phyloP scores from a whole-genome alignment of 805 yeast species.

The Metschnikowia aberdeeniae region DNA sequence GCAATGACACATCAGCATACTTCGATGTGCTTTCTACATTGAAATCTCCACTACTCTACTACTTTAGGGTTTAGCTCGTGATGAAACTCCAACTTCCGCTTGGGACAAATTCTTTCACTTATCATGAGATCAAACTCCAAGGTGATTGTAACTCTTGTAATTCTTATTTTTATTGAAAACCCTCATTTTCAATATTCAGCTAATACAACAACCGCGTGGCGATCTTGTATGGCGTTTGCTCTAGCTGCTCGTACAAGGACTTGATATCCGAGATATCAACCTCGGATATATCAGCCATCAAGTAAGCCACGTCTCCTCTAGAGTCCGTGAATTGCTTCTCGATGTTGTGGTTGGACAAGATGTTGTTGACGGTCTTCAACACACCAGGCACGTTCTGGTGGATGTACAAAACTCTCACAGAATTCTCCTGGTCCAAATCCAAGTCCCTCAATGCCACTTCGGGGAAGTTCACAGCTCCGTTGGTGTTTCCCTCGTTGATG shows the following conservation, averaged over 20 bases:
- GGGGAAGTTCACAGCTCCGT: slow-evolving; percentile 98
- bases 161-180: not conserved
- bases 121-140: too few species aligned
- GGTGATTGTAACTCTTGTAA: too few species aligned
- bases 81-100: too few species aligned
- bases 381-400: slow-evolving; percentile 99
- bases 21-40: too few species aligned
- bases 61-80: too few species aligned
- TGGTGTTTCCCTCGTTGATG: slow-evolving; percentile 92
- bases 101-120: too few species aligned
- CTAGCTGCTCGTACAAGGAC: slow-evolving; percentile 76
- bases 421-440: slow-evolving; percentile 79
- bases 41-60: too few species aligned
- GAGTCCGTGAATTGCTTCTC: slow-evolving; percentile 99
- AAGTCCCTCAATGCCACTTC: slow-evolving; percentile 89
- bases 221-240: slow-evolving; percentile 85
- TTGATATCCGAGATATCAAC: slow-evolving; percentile 82
- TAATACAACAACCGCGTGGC: slow-evolving; percentile 87
- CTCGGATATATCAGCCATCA: slow-evolving; percentile 94
- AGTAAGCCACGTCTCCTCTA: slow-evolving; percentile 90
- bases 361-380: slow-evolving; percentile 92
- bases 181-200: not conserved
- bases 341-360: slow-evolving; percentile 89
- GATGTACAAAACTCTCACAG: slow-evolving; percentile 90
- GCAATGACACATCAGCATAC: too few species aligned